These are phyloP conservation scores for Beauveria rudraprayagi DNA, from an alignment of 2,329 filamentous ascomycete genomes.

Conservation along the genomic window DNA sequence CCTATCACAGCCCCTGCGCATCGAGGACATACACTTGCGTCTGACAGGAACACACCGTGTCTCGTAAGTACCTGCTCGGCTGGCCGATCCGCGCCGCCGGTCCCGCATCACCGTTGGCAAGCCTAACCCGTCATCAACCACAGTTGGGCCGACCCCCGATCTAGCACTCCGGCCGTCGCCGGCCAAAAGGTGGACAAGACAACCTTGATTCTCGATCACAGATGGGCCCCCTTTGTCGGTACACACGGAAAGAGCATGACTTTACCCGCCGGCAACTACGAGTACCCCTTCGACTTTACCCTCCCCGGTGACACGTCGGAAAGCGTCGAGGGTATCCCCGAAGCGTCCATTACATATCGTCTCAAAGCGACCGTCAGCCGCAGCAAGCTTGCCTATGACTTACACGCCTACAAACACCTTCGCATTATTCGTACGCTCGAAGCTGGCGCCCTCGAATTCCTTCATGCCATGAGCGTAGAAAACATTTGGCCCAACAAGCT, in stretches of 20 bases:
- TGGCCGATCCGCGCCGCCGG: background rate
- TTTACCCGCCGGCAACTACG: constrained; percentile 68
- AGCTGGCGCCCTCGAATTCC: constrained; percentile 65
- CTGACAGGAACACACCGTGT: constrained; percentile 59
- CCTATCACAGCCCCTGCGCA: constrained; percentile 57
- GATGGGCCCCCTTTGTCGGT: constrained; percentile 59
- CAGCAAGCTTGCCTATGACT: constrained; percentile 81
- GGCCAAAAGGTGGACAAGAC: constrained; percentile 53
- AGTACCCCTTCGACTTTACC: constrained; percentile 70
- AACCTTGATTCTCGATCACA: constrained; percentile 56
- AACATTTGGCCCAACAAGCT: constrained; percentile 98
- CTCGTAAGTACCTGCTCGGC: constrained; percentile 45
- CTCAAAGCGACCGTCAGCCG: constrained; percentile 83
- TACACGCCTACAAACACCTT: constrained; percentile 70
- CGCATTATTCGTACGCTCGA: constrained; percentile 72
- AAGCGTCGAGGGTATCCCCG: constrained; percentile 81
- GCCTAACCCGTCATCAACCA: constrained; percentile 3
- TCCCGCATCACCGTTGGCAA: background rate
- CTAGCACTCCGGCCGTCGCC: constrained; percentile 50
- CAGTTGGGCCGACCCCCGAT: constrained; percentile 44
- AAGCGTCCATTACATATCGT: constrained; percentile 82
- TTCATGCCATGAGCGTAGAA: constrained; percentile 89
- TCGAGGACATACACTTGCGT: constrained; percentile 66
- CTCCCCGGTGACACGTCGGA: constrained; percentile 69
- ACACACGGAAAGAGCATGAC: constrained; percentile 47